Percentiles rank a stretch among this genome's conserved stretches.
Evolutionary conservation across 345 rosid genomes (phyloP).

Genomic region (Hibiscus tridactylites): DNA sequence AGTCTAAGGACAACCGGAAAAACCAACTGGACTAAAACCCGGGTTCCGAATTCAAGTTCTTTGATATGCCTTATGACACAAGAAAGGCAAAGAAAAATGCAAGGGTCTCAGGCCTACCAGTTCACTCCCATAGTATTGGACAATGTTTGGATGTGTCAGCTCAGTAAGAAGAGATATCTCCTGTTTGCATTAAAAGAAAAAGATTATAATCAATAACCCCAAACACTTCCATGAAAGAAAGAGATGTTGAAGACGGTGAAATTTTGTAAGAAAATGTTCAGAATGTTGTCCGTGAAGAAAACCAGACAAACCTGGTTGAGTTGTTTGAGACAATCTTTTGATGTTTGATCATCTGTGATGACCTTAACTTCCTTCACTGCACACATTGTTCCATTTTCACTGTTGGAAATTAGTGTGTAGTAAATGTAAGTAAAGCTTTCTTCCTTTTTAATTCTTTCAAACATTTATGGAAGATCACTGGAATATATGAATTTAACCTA

Average conservation of each 20-base stretch:
- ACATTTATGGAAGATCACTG: neutral
- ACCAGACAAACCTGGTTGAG: conserved; percentile 57
- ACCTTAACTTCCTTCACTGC: conserved; percentile 90
- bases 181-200: conserved; percentile 31
- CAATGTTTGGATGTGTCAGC: conserved; percentile 80
- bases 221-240: neutral
- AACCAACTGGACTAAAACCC: neutral
- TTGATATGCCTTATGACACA: neutral
- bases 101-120: conserved; percentile 47
- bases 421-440: neutral
- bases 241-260: neutral
- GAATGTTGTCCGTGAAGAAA: neutral
- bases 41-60: neutral
- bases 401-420: conserved; percentile 10
- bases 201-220: conserved; percentile 5
- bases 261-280: neutral
- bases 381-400: conserved; percentile 85
- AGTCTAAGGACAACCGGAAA: neutral
- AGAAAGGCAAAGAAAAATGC: neutral
- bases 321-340: conserved; percentile 83
- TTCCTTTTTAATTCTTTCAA: neutral
- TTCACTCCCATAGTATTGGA: conserved; percentile 85
- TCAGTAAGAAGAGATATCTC: conserved; percentile 85
- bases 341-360: conserved; percentile 65
- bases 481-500: neutral